phyloP scores from a whole-genome alignment of 2,329 filamentous ascomycete species.

The Colletotrichum melonis region DNA sequence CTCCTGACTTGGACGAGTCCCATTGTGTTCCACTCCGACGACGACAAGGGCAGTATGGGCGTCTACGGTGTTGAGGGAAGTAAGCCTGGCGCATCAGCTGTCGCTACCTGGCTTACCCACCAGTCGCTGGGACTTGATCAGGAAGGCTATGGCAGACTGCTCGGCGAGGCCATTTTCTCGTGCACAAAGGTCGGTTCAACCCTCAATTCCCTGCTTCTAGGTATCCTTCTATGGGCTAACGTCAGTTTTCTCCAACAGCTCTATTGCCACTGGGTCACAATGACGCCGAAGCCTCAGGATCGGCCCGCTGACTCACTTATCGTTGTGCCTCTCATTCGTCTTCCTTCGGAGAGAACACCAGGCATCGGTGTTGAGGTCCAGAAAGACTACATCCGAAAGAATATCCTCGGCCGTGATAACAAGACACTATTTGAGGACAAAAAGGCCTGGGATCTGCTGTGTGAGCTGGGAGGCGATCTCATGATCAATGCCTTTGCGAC shows the following conservation, averaged over 20 bases:
- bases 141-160: background rate
- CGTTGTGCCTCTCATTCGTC: background rate
- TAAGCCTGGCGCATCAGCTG: background rate
- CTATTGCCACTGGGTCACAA: background rate
- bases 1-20: slow-evolving; percentile 56
- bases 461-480: background rate
- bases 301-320: background rate
- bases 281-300: background rate
- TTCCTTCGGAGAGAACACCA: background rate
- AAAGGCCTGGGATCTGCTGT: background rate
- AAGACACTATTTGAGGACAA: background rate
- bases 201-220: background rate
- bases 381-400: background rate
- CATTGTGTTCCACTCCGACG: slow-evolving; percentile 50
- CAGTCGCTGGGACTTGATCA: background rate
- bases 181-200: background rate
- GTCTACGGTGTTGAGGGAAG: slow-evolving; percentile 58
- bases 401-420: background rate
- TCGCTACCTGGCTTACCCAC: background rate
- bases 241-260: background rate
- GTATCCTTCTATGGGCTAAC: background rate
- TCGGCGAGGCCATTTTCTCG: background rate
- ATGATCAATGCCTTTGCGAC: background rate
- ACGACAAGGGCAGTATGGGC: slow-evolving; percentile 48
- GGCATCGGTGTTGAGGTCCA: background rate